Evolutionary conservation across 2,329 filamentous ascomycete genomes (phyloP).

Genomic region (Claviceps arundinis): DNA sequence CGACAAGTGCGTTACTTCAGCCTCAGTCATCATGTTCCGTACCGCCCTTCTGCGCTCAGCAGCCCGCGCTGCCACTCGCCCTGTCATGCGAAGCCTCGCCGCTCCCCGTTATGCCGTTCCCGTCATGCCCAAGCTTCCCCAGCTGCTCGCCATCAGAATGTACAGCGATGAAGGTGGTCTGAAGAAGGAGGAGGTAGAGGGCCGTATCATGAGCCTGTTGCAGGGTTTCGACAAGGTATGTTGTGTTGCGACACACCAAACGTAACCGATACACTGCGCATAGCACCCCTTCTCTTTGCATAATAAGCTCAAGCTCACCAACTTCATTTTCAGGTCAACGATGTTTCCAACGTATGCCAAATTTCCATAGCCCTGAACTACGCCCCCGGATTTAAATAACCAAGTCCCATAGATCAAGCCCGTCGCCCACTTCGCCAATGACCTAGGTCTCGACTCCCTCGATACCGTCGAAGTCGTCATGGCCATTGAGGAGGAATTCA

Average conservation of each 20-base stretch:
- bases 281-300: background rate
- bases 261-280: background rate
- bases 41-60: conserved; percentile 70
- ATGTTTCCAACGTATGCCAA: conserved; percentile 44
- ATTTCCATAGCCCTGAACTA: background rate
- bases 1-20: background rate
- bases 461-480: conserved; percentile 99
- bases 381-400: background rate
- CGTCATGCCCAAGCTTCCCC: conserved; percentile 15
- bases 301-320: conserved; percentile 12
- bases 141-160: conserved; percentile 60
- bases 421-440: conserved; percentile 85
- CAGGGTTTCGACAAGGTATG: conserved; percentile 85
- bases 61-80: conserved; percentile 41
- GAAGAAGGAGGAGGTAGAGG: conserved; percentile 73
- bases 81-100: conserved; percentile 41
- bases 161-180: conserved; percentile 77
- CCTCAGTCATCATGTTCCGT: conserved; percentile 59
- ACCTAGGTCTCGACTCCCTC: conserved; percentile 91
- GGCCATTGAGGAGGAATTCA: conserved; percentile 90
- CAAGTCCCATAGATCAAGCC: conserved; percentile 53
- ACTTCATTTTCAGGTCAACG: conserved; percentile 45
- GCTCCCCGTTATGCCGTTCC: conserved; percentile 44
- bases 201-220: conserved; percentile 81
- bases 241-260: background rate